A percentile compares a stretch with the other conserved stretches of the same genome.
Conservation (phyloP, 441 rosid species). For the Oxalis stricta region DNA sequence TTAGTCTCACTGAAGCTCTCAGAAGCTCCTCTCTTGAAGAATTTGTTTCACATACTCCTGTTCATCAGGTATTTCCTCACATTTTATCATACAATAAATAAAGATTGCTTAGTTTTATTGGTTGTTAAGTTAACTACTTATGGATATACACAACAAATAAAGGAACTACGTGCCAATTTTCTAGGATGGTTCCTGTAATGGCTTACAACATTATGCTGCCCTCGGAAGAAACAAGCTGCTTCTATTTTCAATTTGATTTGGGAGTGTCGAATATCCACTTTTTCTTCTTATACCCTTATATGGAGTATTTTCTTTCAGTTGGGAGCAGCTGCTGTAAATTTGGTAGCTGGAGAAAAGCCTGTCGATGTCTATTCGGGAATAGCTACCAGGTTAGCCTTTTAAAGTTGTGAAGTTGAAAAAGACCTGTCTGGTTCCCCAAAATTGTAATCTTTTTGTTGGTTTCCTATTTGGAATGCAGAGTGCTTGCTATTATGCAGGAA, state of each 20-base stretch:
- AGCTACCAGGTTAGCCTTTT: constrained; percentile 89
- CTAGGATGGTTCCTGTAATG: constrained; percentile 96
- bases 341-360: constrained; percentile 71
- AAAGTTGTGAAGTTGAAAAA: too few relatives aligned
- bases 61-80: constrained; percentile 65
- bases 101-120: neutral
- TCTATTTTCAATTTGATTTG: too few relatives aligned
- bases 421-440: too few relatives aligned
- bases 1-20: constrained; percentile 68
- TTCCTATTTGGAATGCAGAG: constrained; percentile 1
- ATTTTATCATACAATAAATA: too few relatives aligned
- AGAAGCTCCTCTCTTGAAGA: constrained; percentile 59
- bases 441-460: neutral
- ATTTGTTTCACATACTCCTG: constrained; percentile 59
- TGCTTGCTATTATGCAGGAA: too few relatives aligned
- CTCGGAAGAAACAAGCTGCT: constrained; percentile 53
- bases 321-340: constrained; percentile 93
- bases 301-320: constrained; percentile 29
- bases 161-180: neutral
- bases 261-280: too few relatives aligned
- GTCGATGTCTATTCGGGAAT: constrained; percentile 95
- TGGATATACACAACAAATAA: neutral
- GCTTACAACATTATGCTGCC: constrained; percentile 94
- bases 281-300: neutral
- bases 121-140: neutral